Percentiles rank a stretch among this genome's conserved stretches.
phyloP scores from a whole-genome alignment of 768 basidiomycete species.

The Neoboletus subvelutipes region DNA sequence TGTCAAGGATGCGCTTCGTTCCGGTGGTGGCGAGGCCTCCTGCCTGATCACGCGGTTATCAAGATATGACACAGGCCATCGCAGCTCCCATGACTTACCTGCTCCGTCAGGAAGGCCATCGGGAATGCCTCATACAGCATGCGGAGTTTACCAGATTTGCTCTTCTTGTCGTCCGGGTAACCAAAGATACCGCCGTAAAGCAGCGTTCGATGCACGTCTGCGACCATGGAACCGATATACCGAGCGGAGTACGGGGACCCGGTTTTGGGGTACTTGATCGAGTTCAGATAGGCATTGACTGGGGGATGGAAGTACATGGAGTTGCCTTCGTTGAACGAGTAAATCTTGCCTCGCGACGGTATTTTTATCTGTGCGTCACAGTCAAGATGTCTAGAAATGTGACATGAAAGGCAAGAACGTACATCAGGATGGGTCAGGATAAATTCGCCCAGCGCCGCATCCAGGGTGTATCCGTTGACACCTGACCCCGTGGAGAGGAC shows the following conservation, averaged over 20 bases:
- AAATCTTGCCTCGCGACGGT: slow-evolving; percentile 94
- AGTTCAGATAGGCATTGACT: slow-evolving; percentile 78
- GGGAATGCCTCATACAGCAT: slow-evolving; percentile 97
- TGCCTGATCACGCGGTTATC: slow-evolving; percentile 50
- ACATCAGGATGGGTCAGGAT: slow-evolving; percentile 97
- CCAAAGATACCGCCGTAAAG: slow-evolving; percentile 99
- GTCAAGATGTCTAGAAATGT: slow-evolving; percentile 1
- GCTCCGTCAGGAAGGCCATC: slow-evolving; percentile 93
- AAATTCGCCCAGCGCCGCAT: slow-evolving; percentile 94
- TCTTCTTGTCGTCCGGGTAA: slow-evolving; percentile 98
- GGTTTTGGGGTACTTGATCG: slow-evolving; percentile 83
- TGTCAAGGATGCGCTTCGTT: slow-evolving; percentile 88
- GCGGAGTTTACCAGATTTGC: slow-evolving; percentile 91
- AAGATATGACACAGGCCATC: not conserved
- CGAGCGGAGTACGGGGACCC: slow-evolving; percentile 85
- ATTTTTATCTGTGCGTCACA: slow-evolving; percentile 70
- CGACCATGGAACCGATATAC: slow-evolving; percentile 99
- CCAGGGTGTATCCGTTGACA: slow-evolving; percentile 97
- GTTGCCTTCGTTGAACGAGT: slow-evolving; percentile 99
- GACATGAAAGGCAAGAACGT: slow-evolving; percentile 25
- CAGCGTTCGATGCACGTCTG: slow-evolving; percentile 94
- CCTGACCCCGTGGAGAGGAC: slow-evolving; percentile 94
- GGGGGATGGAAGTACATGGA: slow-evolving; percentile 89
- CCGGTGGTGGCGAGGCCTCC: slow-evolving; percentile 97
- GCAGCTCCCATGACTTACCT: slow-evolving; percentile 49